Evolutionary conservation across 257 asterid genomes (phyloP).

Genomic region (Solanum lycopersicoides): DNA sequence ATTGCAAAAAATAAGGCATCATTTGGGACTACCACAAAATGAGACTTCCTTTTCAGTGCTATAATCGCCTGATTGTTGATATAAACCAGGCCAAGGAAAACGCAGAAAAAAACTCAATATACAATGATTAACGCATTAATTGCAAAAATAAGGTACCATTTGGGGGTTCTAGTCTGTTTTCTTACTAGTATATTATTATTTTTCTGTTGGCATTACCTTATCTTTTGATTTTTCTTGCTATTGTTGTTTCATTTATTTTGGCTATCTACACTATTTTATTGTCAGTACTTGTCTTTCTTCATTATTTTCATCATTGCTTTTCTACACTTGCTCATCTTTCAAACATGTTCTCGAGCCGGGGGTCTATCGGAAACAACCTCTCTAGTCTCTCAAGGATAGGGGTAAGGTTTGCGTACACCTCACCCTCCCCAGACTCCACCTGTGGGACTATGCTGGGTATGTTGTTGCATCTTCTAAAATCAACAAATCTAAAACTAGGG

Average conservation of each 20-base stretch:
- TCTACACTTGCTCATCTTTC: background rate
- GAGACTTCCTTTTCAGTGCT: conserved; percentile 19
- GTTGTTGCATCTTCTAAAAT: background rate
- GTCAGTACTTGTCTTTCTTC: background rate
- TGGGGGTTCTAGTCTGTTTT: background rate
- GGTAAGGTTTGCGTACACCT: background rate
- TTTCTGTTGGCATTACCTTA: background rate
- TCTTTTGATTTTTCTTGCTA: background rate
- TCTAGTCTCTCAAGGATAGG: background rate
- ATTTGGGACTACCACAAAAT: background rate
- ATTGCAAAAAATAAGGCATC: background rate
- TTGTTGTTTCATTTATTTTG: background rate
- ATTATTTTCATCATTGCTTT: background rate
- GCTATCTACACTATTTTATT: background rate
- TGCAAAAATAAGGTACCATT: background rate
- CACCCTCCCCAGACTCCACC: background rate
- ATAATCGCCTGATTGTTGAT: conserved; percentile 44
- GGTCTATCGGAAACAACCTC: background rate
- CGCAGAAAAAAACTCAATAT: background rate
- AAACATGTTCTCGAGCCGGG: background rate
- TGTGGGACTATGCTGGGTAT: background rate
- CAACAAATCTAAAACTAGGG: background rate
- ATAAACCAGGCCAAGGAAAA: background rate
- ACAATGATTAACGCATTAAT: background rate
- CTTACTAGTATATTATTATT: background rate